phyloP scores from a whole-genome alignment of 2,329 filamentous ascomycete genomes.

The Harringtonia aguacate region DNA sequence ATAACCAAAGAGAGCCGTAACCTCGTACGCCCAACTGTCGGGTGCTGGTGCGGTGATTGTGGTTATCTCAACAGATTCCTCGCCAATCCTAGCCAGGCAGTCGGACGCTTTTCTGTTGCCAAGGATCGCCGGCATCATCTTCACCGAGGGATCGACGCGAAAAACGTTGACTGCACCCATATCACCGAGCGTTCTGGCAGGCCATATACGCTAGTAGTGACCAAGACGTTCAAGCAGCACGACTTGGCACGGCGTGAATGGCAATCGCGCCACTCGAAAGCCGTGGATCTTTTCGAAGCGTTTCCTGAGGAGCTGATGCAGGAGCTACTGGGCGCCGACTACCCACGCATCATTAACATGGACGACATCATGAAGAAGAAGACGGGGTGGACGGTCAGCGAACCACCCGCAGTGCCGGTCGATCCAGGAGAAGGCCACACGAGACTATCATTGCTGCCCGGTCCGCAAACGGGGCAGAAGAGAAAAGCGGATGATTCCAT shows the following conservation, averaged over 20 bases:
- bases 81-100: neutral
- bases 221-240: neutral
- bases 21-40: neutral
- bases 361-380: neutral
- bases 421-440: neutral
- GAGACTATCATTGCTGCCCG: neutral
- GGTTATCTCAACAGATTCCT: neutral
- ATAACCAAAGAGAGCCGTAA: neutral
- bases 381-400: neutral
- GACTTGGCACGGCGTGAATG: neutral
- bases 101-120: neutral
- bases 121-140: neutral
- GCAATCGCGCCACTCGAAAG: neutral
- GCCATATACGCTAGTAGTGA: slow-evolving; percentile 1
- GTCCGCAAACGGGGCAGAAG: neutral
- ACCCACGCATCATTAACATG: neutral
- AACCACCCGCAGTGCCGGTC: neutral
- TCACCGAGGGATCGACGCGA: neutral
- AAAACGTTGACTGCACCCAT: neutral
- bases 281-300: neutral
- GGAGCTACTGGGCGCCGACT: neutral
- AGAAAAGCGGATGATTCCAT: neutral
- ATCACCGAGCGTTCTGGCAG: neutral
- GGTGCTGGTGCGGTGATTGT: neutral
- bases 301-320: neutral